Evolutionary conservation across 179 eudicot species (phyloP).

Genomic region (Silene coronaria): DNA sequence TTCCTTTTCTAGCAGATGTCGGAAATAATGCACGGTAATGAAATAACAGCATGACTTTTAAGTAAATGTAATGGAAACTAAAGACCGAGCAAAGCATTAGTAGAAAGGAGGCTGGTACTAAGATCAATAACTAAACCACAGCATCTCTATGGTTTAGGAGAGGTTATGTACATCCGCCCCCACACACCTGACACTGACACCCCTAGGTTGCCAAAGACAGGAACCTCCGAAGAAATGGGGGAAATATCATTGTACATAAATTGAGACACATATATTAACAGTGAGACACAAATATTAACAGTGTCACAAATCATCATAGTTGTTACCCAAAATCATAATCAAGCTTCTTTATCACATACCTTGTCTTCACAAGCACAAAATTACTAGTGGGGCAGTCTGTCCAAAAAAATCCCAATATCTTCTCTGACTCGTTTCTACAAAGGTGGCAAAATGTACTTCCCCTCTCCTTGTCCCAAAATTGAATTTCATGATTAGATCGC

Average conservation of each 20-base stretch:
- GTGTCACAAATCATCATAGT: background rate
- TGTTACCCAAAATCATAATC: background rate
- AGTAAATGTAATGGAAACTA: background rate
- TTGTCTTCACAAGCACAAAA: slow-evolving; percentile 75
- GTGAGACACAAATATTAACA: background rate
- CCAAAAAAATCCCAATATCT: slow-evolving; percentile 93
- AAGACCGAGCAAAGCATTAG: background rate
- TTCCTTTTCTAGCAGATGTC: background rate
- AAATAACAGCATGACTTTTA: background rate
- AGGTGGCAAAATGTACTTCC: slow-evolving; percentile 55
- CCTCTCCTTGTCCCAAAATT: slow-evolving; percentile 69
- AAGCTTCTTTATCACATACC: slow-evolving; percentile 34
- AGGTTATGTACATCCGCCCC: background rate
- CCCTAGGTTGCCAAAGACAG: background rate
- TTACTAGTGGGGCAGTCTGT: slow-evolving; percentile 83
- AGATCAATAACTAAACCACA: background rate
- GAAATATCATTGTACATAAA: background rate
- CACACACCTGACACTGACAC: background rate
- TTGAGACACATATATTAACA: background rate
- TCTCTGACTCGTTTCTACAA: slow-evolving; percentile 70
- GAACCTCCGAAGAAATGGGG: background rate
- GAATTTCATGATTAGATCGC: slow-evolving; percentile 75
- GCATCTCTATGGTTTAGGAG: background rate
- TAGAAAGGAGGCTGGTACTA: background rate
- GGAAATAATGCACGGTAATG: background rate